phyloP scores from a whole-genome alignment of 2,329 filamentous ascomycete species.

The Fusarium dimerum region DNA sequence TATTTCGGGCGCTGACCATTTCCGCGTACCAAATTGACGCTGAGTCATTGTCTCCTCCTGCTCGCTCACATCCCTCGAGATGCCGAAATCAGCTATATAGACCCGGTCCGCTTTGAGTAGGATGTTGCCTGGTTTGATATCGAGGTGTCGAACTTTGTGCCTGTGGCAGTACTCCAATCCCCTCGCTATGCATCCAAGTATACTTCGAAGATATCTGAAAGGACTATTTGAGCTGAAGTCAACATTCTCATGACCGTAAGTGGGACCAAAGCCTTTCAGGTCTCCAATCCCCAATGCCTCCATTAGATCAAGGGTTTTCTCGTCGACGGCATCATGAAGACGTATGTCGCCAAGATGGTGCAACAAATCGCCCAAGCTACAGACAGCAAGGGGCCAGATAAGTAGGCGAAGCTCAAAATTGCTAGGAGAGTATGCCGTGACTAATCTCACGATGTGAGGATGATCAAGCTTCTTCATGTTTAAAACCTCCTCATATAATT shows the following conservation, averaged over 20 bases:
- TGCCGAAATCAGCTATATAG: slow-evolving; percentile 52
- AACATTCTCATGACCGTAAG: slow-evolving; percentile 17
- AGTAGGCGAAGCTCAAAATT: slow-evolving; percentile 45
- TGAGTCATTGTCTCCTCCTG: slow-evolving; percentile 47
- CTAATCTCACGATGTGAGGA: slow-evolving; percentile 48
- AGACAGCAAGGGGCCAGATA: slow-evolving; percentile 49
- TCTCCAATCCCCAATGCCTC: slow-evolving; percentile 40
- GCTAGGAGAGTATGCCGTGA: slow-evolving; percentile 47
- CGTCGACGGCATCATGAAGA: slow-evolving; percentile 39
- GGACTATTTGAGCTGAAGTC: slow-evolving; percentile 35
- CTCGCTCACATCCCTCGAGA: slow-evolving; percentile 47
- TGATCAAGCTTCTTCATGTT: slow-evolving; percentile 51
- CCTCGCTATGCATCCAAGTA: slow-evolving; percentile 47
- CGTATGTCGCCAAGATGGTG: slow-evolving; percentile 45
- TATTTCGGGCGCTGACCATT: slow-evolving; percentile 49
- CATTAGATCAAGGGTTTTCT: slow-evolving; percentile 42
- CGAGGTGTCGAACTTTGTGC: slow-evolving; percentile 46
- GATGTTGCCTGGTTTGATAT: slow-evolving; percentile 52
- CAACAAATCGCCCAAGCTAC: slow-evolving; percentile 45
- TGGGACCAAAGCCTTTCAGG: slow-evolving; percentile 37
- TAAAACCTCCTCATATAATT: slow-evolving; percentile 46
- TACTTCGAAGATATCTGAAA: slow-evolving; percentile 42
- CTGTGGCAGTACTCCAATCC: slow-evolving; percentile 45
- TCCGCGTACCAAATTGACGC: slow-evolving; percentile 42
- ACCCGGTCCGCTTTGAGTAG: slow-evolving; percentile 46